Percentiles rank a stretch among this genome's conserved stretches.
phyloP scores from a whole-genome alignment of 2,329 filamentous ascomycete species.

The Phialocephala sp. region DNA sequence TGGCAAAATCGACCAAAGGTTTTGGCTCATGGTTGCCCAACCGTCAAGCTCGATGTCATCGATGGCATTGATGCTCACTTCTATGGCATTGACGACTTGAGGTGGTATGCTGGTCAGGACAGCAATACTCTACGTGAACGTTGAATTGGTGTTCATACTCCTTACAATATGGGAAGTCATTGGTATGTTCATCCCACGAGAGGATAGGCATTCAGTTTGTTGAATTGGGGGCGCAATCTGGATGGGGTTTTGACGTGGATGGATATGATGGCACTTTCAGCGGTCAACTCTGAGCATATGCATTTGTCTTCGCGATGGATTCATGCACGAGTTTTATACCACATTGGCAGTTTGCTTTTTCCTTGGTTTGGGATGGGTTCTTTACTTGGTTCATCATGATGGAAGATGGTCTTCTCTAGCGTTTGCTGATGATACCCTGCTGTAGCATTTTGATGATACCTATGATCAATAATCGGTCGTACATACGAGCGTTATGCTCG shows the following conservation, averaged over 20 bases:
- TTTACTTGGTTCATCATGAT: neutral
- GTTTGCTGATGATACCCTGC: neutral
- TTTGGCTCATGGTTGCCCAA: neutral
- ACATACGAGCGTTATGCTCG: neutral
- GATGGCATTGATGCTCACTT: neutral
- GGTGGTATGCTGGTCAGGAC: neutral
- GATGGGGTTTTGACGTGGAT: neutral
- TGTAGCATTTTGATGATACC: neutral
- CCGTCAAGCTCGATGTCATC: neutral
- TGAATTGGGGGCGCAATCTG: neutral
- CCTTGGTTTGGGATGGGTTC: neutral
- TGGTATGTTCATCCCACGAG: neutral
- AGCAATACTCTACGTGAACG: neutral
- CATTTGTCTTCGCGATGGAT: neutral
- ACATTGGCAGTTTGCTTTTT: neutral
- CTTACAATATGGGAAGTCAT: neutral
- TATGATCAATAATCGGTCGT: neutral
- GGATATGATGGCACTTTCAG: constrained; percentile 2
- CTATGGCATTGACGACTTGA: neutral
- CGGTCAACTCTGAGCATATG: neutral
- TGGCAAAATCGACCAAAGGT: neutral
- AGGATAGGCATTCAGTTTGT: too few species aligned
- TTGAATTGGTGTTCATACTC: neutral
- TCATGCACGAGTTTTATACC: neutral
- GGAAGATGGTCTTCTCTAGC: neutral